Conservation (phyloP, 2,329 filamentous ascomycete species). For the Aspergillus novofumigatus region DNA sequence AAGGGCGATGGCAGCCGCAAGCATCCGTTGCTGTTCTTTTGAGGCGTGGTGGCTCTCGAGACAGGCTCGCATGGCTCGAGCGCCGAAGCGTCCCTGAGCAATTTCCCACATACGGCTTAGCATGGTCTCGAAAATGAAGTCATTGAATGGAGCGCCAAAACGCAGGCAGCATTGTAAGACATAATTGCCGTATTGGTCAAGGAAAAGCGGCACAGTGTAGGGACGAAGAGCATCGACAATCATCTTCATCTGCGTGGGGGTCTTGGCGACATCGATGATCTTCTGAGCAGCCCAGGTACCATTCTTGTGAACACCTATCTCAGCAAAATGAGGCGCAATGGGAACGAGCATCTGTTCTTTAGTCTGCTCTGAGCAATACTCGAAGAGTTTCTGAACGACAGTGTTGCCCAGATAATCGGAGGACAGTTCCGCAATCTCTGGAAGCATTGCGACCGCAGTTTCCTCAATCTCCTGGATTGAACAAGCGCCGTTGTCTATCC, state of each 20-base stretch:
- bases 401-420: constrained; percentile 98
- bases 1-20: constrained; percentile 90
- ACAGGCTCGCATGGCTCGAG: constrained; percentile 93
- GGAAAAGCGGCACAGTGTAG: constrained; percentile 85
- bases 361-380: constrained; percentile 85
- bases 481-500: constrained; percentile 91
- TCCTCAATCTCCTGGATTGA: constrained; percentile 84
- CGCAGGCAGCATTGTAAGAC: constrained; percentile 94
- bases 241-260: constrained; percentile 72
- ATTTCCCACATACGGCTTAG: constrained; percentile 90
- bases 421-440: constrained; percentile 89
- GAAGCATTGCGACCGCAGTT: constrained; percentile 89
- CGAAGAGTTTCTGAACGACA: constrained; percentile 98
- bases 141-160: constrained; percentile 81
- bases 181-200: constrained; percentile 98
- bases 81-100: constrained; percentile 87
- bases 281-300: constrained; percentile 99
- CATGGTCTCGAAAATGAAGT: constrained; percentile 99
- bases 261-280: constrained; percentile 95
- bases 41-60: constrained; percentile 92
- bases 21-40: constrained; percentile 91
- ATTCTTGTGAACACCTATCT: constrained; percentile 98
- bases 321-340: constrained; percentile 86
- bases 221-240: constrained; percentile 81
- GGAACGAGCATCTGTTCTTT: constrained; percentile 87